Percentiles rank a stretch among this genome's conserved stretches.
phyloP scores from a whole-genome alignment of 2,329 filamentous ascomycete genomes.

The Sphaerulina vaccinii region DNA sequence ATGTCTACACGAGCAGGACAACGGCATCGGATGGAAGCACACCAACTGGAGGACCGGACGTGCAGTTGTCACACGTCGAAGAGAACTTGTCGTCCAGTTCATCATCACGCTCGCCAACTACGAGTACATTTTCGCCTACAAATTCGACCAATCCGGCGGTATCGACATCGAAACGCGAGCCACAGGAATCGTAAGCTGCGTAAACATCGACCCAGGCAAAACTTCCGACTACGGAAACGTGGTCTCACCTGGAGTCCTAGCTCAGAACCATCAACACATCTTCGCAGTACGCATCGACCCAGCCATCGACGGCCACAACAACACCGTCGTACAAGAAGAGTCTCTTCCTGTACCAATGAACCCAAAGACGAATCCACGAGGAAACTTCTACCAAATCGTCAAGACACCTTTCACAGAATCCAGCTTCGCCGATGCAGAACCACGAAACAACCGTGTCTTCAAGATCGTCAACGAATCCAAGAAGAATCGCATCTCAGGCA shows the following conservation, averaged over 20 bases:
- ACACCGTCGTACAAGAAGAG: slow-evolving; percentile 56
- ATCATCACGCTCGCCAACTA: slow-evolving; percentile 68
- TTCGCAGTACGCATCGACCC: slow-evolving; percentile 66
- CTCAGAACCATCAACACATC: slow-evolving; percentile 70
- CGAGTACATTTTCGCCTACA: slow-evolving; percentile 65
- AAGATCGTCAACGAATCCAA: slow-evolving; percentile 53
- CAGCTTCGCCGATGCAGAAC: slow-evolving; percentile 29
- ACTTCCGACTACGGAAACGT: slow-evolving; percentile 55
- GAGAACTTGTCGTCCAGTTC: slow-evolving; percentile 65
- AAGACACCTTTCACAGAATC: slow-evolving; percentile 33
- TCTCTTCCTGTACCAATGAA: slow-evolving; percentile 51
- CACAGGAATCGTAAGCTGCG: slow-evolving; percentile 65
- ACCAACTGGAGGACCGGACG: slow-evolving; percentile 65
- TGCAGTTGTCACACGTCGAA: slow-evolving; percentile 60
- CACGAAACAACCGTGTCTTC: slow-evolving; percentile 56
- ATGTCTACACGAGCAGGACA: slow-evolving; percentile 69
- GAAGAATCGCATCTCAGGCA: slow-evolving; percentile 48
- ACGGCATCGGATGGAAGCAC: slow-evolving; percentile 69
- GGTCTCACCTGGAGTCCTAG: slow-evolving; percentile 63
- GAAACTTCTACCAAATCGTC: slow-evolving; percentile 60
- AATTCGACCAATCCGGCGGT: slow-evolving; percentile 63
- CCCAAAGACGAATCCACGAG: slow-evolving; percentile 58
- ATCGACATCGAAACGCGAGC: slow-evolving; percentile 62
- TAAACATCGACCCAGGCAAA: slow-evolving; percentile 55
- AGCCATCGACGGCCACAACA: slow-evolving; percentile 57